Percentiles rank a stretch among this genome's conserved stretches.
These are phyloP conservation scores for Sanghuangporus baumii DNA, from an alignment of 1,284 basidiomycete species.

Conservation along the genomic window DNA sequence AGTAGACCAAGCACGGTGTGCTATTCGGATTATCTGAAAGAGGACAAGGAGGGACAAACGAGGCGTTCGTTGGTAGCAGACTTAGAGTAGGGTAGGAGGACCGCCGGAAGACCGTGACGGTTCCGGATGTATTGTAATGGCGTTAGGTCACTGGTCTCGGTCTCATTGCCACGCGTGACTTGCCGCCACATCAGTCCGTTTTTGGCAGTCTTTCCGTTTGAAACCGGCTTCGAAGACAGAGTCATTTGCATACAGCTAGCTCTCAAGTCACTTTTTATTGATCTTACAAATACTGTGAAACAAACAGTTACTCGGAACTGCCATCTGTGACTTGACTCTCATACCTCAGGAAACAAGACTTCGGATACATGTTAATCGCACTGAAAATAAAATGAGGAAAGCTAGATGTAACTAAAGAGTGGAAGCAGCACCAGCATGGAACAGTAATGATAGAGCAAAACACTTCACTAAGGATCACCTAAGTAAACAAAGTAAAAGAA, in stretches of 20 bases:
- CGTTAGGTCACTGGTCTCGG: background rate
- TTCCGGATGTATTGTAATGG: background rate
- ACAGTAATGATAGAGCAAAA: no score
- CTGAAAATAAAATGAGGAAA: no score
- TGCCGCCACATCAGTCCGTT: background rate
- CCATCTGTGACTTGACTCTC: no score
- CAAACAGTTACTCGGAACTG: no score
- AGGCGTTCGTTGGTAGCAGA: background rate
- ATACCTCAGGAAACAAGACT: no score
- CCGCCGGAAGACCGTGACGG: background rate
- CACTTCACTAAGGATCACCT: no score
- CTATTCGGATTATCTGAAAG: background rate
- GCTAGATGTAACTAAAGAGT: no score
- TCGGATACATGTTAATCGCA: no score
- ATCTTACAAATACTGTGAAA: background rate
- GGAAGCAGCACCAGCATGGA: no score
- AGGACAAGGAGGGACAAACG: background rate
- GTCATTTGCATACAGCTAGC: background rate
- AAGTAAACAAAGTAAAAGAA: background rate
- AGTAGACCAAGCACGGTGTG: background rate
- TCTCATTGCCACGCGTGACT: conserved; percentile 1
- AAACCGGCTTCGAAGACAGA: background rate
- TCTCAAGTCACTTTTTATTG: background rate
- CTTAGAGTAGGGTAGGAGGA: background rate
- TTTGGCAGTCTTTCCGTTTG: background rate